Conservation (phyloP, 2,329 filamentous ascomycete species). For the Aspergillus sp. region DNA sequence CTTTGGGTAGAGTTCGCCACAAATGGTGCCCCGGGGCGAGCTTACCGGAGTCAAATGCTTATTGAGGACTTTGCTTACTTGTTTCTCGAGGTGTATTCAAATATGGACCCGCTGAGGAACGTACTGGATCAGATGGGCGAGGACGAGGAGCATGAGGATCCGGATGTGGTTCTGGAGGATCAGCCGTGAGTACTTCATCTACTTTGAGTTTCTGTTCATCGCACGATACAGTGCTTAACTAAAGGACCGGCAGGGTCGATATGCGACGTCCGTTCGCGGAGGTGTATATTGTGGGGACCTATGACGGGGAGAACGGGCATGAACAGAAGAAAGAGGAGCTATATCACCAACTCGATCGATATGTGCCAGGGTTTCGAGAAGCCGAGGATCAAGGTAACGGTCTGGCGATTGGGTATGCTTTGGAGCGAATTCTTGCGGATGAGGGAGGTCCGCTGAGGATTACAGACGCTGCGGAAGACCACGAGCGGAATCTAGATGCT, state of each 20-base stretch:
- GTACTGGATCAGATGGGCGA: neutral
- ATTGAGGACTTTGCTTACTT: neutral
- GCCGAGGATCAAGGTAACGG: neutral
- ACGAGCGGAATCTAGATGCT: neutral
- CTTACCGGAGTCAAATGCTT: neutral
- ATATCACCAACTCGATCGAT: neutral
- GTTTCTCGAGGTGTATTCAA: neutral
- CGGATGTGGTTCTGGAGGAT: neutral
- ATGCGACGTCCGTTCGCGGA: neutral
- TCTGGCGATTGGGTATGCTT: neutral
- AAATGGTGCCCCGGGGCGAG: neutral
- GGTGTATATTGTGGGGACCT: neutral
- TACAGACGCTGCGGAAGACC: neutral
- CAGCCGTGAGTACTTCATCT: neutral
- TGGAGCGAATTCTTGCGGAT: neutral
- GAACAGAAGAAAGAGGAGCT: neutral
- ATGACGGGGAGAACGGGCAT: neutral
- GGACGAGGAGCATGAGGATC: neutral
- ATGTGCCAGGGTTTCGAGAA: neutral
- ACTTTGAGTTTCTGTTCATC: neutral
- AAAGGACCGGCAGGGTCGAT: neutral
- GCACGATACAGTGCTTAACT: neutral
- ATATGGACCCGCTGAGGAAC: neutral
- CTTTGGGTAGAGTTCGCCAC: neutral
- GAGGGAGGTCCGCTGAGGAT: neutral